phyloP scores from a whole-genome alignment of 257 asterid species.

The Fraxinus pennsylvanica region DNA sequence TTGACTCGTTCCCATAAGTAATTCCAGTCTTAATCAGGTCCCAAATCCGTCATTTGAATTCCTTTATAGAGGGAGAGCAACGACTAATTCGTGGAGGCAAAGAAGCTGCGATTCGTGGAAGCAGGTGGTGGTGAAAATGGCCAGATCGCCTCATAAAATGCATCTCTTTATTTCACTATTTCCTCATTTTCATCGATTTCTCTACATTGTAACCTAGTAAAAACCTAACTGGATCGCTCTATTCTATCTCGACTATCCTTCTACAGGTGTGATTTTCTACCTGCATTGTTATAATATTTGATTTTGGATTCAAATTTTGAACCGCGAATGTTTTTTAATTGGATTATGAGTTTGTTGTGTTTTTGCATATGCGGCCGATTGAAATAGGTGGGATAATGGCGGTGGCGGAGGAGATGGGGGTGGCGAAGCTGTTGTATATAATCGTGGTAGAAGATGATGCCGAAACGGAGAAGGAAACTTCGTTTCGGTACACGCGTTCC shows the following conservation, averaged over 20 bases:
- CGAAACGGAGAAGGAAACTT: conserved; percentile 32
- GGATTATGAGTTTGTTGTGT: conserved; percentile 15
- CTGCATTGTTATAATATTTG: conserved; percentile 31
- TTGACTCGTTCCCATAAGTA: conserved; percentile 4
- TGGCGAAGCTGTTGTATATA: conserved; percentile 72
- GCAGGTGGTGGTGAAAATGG: conserved; percentile 51
- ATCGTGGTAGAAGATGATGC: conserved; percentile 67
- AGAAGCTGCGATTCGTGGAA: conserved; percentile 62
- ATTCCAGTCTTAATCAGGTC: neutral
- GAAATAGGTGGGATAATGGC: conserved; percentile 49
- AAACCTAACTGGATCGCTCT: conserved; percentile 30
- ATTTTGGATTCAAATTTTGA: conserved; percentile 8
- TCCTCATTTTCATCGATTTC: conserved; percentile 16
- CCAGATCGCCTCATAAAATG: conserved; percentile 51
- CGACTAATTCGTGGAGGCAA: conserved; percentile 55
- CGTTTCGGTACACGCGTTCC: conserved; percentile 92
- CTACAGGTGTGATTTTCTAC: conserved; percentile 29
- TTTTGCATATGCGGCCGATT: conserved; percentile 30
- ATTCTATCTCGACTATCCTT: conserved; percentile 11
- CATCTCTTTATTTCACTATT: conserved; percentile 13
- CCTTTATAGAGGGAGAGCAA: conserved; percentile 14
- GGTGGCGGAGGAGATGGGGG: conserved; percentile 51
- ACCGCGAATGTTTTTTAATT: conserved; percentile 5
- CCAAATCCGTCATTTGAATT: conserved; percentile 26
- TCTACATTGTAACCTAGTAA: conserved; percentile 13